Evolutionary conservation across 495 filamentous ascomycete genomes (phyloP).

Genomic region (Corynascus novoguineensis): DNA sequence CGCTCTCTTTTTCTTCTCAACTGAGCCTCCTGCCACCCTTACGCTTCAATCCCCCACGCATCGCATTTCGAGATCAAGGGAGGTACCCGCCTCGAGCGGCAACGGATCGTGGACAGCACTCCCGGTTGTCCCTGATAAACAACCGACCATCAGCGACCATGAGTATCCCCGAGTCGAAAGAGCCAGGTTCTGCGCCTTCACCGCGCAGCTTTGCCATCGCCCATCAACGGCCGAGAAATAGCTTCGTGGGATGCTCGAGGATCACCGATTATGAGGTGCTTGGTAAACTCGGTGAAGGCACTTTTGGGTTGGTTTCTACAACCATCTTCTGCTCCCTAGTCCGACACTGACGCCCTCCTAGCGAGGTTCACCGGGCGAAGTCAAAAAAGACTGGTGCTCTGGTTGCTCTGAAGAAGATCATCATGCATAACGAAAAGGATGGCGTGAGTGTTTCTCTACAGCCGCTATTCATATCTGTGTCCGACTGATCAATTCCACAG

Average conservation of each 20-base stretch:
- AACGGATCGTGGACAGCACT: background rate
- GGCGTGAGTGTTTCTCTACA: conserved; percentile 47
- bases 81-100: background rate
- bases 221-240: conserved; percentile 41
- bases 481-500: conserved; percentile 25
- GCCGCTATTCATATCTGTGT: background rate
- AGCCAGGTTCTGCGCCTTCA: conserved; percentile 25
- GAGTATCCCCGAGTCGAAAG: conserved; percentile 23
- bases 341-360: conserved; percentile 31
- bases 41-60: background rate
- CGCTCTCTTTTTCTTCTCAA: conserved; percentile 6
- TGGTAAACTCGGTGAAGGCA: conserved; percentile 93
- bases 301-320: conserved; percentile 68
- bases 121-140: background rate
- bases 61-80: no score
- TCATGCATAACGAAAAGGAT: conserved; percentile 82
- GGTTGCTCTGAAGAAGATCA: conserved; percentile 91
- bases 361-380: conserved; percentile 86
- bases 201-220: conserved; percentile 42
- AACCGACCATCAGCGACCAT: conserved; percentile 12
- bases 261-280: conserved; percentile 85
- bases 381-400: conserved; percentile 64
- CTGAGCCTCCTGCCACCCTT: no score
- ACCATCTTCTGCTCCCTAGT: background rate
- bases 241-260: conserved; percentile 78